These are phyloP conservation scores for Claviceps citrina DNA, from an alignment of 2,329 filamentous ascomycete genomes.

Conservation along the genomic window DNA sequence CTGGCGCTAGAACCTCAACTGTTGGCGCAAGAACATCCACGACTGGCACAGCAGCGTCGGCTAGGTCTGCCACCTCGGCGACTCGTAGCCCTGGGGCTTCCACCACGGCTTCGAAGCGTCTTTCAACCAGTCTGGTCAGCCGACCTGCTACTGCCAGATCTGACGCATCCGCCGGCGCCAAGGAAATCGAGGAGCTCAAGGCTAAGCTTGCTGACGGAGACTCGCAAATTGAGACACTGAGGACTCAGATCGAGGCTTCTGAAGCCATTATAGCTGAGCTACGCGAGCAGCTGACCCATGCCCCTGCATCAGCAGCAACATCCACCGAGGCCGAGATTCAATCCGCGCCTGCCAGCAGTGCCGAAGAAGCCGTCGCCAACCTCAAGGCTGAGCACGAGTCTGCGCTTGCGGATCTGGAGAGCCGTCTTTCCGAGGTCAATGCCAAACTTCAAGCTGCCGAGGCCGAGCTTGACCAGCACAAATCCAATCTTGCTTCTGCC, in stretches of 20 bases:
- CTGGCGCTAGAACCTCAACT: constrained; percentile 24
- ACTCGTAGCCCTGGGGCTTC: constrained; percentile 22
- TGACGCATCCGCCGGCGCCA: constrained; percentile 28
- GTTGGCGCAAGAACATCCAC: constrained; percentile 16
- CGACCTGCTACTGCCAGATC: constrained; percentile 22
- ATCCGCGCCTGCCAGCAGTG: constrained; percentile 21
- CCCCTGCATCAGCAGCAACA: constrained; percentile 19
- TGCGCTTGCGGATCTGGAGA: constrained; percentile 30
- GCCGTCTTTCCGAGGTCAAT: constrained; percentile 31
- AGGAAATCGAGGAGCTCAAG: constrained; percentile 46
- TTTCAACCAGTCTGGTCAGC: constrained; percentile 30
- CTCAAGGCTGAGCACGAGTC: constrained; percentile 36
- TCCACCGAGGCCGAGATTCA: constrained; percentile 24
- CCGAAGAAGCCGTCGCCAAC: constrained; percentile 28
- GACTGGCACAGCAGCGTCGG: constrained; percentile 14
- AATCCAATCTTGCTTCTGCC: constrained; percentile 32
- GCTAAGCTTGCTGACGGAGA: constrained; percentile 43
- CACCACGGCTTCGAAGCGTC: constrained; percentile 38
- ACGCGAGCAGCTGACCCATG: constrained; percentile 33
- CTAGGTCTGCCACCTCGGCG: constrained; percentile 20
- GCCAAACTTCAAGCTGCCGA: constrained; percentile 37
- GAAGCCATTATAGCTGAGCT: constrained; percentile 41
- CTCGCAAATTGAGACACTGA: constrained; percentile 39
- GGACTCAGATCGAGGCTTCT: constrained; percentile 38
- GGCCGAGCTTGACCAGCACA: constrained; percentile 34